Evolutionary conservation across 1,139 yeast species (phyloP).

Genomic region (Taiozyma sp.): DNA sequence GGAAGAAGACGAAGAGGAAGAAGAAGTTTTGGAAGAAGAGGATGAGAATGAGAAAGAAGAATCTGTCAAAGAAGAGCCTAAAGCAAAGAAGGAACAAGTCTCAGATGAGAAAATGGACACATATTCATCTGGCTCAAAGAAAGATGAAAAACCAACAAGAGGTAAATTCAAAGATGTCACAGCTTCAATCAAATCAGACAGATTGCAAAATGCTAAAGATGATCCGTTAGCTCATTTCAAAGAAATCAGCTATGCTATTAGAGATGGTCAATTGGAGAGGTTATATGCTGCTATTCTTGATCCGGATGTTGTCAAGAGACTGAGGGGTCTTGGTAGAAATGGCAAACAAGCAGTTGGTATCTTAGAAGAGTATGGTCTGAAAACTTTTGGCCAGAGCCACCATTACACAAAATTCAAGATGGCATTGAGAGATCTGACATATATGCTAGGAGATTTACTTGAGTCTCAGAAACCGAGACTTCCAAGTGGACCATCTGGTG

Average conservation of each 20-base stretch:
- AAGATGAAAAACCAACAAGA: neutral
- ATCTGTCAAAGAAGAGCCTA: neutral
- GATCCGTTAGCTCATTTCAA: neutral
- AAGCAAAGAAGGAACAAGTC: neutral
- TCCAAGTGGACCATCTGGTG: neutral
- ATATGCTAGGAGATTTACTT: neutral
- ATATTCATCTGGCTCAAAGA: neutral
- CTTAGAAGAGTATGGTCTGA: conserved; percentile 2
- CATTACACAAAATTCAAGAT: conserved; percentile 1
- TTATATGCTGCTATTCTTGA: conserved; percentile 1
- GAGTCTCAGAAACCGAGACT: neutral
- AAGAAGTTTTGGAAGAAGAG: neutral
- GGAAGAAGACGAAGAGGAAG: neutral
- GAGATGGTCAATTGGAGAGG: neutral
- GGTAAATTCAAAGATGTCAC: conserved; percentile 6
- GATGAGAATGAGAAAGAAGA: neutral
- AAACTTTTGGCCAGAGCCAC: neutral
- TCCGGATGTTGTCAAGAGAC: neutral
- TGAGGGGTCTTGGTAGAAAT: conserved; percentile 1
- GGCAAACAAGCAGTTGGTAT: neutral
- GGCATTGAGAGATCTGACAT: neutral
- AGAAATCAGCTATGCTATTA: neutral
- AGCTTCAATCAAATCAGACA: neutral
- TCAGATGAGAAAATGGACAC: neutral
- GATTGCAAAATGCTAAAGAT: neutral